Base-by-base conservation (phyloP, 192 early-diverging fungal species). In the Oehlia diaphana region DNA sequence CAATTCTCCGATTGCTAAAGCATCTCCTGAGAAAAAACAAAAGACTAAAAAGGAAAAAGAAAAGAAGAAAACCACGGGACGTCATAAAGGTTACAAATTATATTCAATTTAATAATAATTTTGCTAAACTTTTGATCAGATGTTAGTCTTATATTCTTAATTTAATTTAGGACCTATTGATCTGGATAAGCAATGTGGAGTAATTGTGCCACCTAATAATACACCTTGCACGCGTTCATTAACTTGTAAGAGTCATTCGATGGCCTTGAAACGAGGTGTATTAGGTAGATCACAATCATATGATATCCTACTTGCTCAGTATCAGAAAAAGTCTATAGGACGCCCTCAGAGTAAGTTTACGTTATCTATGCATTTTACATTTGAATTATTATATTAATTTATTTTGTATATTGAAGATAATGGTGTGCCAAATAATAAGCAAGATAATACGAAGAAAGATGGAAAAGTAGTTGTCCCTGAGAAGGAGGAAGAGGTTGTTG, bases 181-280 rank as follows among this genome's bases (percentile, higher is more conserved):
- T 79, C 81, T 96, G 79, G 96, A 98, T 83, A 92, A 90, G 73
- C 94, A 97, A 76, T 98, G 97, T 80, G 97, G 96, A 77, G 96
- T 97, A 19, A 70, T 90, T 35, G 71, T 81, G 47, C 80, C 85
- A 31, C 89, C 91, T 2, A 90, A 88, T 47, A 88, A 87, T 14
- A 70, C 82, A 63, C 89, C 89, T 0, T 98, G 97, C 83, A 87
- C 91, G 64, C 93, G 97, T 62, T 95, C 95, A 63, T 89, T 98
- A 16, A 98, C 96, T 37, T 98, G 97, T 87, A 98, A 98, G 82
- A 96, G 95, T 6, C 97, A 98, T 76, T 92, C 94, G 39, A 95
- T 98, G 88, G 92, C 91, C 2, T 87, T 89, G 58, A 98, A 98
- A 82, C 89, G 96, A 44, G 88, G 87, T 2, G 97, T 98, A 12